These are phyloP conservation scores for Thalia dealbata DNA, from an alignment of 176 grass and related monocot genomes.

Conservation along the genomic window DNA sequence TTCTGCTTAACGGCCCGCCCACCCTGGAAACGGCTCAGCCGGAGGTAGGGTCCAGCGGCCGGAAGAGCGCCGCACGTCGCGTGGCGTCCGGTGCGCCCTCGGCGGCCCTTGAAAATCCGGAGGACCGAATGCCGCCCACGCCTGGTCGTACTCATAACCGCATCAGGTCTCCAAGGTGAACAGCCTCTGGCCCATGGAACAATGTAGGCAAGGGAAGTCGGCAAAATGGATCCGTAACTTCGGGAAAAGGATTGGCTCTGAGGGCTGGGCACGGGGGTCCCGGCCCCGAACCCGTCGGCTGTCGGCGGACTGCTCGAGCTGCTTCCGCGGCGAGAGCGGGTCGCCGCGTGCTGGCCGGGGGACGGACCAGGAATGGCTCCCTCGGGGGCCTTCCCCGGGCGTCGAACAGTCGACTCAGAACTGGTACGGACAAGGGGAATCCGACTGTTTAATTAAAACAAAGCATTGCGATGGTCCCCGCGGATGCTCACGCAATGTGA, in stretches of 20 bases:
- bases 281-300: not conserved
- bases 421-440: slow-evolving; percentile 43
- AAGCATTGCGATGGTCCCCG: slow-evolving; percentile 37
- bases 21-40: too few relatives aligned
- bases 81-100: too few relatives aligned
- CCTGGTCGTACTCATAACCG: too few relatives aligned
- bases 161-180: too few relatives aligned
- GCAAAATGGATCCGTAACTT: slow-evolving; percentile 20
- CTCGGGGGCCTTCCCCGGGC: slow-evolving; percentile 31
- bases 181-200: too few relatives aligned
- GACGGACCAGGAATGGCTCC: not conserved
- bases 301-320: not conserved
- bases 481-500: slow-evolving; percentile 40
- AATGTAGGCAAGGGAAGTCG: slow-evolving; percentile 41
- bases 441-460: slow-evolving; percentile 47
- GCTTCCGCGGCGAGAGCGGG: not conserved
- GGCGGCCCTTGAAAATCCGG: too few relatives aligned
- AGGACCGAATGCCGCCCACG: too few relatives aligned
- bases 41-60: too few relatives aligned
- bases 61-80: too few relatives aligned
- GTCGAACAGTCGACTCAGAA: slow-evolving; percentile 32
- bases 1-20: too few relatives aligned
- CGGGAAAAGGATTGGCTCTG: slow-evolving; percentile 26
- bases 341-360: not conserved
- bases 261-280: slow-evolving; percentile 18